phyloP scores from a whole-genome alignment of 257 asterid species.

The Capsicum chinense region DNA sequence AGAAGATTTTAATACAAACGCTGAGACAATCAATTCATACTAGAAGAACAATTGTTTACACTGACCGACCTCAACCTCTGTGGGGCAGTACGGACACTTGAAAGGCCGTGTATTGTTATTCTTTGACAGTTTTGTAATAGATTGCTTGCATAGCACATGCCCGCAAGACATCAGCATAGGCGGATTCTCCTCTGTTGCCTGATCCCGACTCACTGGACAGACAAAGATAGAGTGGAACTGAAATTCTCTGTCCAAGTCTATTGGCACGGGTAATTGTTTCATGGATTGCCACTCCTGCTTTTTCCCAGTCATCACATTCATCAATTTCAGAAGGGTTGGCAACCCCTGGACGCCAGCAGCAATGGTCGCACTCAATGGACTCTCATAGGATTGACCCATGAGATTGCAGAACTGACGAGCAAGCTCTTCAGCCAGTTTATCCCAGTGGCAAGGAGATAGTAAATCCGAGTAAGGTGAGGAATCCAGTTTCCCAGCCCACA shows the following conservation, averaged over 20 bases:
- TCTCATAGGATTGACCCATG: constrained; percentile 71
- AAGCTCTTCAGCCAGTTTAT: constrained; percentile 70
- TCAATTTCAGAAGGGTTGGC: constrained; percentile 80
- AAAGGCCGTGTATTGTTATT: constrained; percentile 77
- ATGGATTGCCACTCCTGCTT: constrained; percentile 90
- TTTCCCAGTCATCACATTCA: constrained; percentile 78
- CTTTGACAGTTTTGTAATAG: constrained; percentile 83
- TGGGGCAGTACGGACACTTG: constrained; percentile 94
- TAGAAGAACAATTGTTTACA: constrained; percentile 78
- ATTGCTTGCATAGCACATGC: constrained; percentile 88
- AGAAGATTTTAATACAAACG: constrained; percentile 12
- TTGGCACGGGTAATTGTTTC: constrained; percentile 87
- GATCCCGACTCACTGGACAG: constrained; percentile 93
- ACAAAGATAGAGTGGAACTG: constrained; percentile 92
- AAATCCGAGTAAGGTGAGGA: constrained; percentile 81
- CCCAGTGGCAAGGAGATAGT: constrained; percentile 69
- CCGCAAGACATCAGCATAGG: constrained; percentile 92
- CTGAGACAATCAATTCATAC: constrained; percentile 33
- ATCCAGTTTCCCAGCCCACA: constrained; percentile 80
- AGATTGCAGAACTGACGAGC: constrained; percentile 76
- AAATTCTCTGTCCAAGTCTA: constrained; percentile 79
- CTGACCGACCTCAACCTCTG: constrained; percentile 86
- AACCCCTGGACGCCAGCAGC: constrained; percentile 89
- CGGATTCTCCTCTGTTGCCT: constrained; percentile 85
- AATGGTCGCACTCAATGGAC: constrained; percentile 76